Base-by-base conservation (phyloP, 2,329 filamentous ascomycete species). In the Fusarium stilboides region DNA sequence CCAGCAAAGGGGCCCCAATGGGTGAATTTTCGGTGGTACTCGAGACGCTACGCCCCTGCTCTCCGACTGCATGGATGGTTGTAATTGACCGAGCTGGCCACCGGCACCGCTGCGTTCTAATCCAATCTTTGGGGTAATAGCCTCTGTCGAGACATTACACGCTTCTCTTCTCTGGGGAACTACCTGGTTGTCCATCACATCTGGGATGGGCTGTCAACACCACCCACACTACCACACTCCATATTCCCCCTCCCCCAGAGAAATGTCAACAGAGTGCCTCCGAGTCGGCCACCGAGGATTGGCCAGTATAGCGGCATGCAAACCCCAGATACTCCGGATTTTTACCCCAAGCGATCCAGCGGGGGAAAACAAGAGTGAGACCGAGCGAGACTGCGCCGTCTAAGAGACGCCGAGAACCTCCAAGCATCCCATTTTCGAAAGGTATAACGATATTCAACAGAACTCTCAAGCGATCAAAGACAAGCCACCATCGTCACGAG, bases 1-100 rank as follows among this genome's bases (percentile, higher is more conserved):
- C 55, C 40, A 55, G 56, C 10, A 39, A 57, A 44, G 40, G 56
- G 51, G 39, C 62, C 65, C 70, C 62, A 70, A 77, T 76, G 75
- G 76, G 74, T 64, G 68, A 70, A 76, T 75, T 73, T 76, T 78
- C 77, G 77, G 77, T 76, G 71, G 71, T 78, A 78, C 74, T 78
- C 71, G 60, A 67, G 59, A 60, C 76, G 72, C 75, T 75, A 76
- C 68, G 59, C 65, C 68, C 67, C 62, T 53, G 56, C 61, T 49
- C 59, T 55, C 57, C 58, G 47, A 58, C 61, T 71, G 67, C 71
- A 73, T 65, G 68, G 65, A 55, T 74, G 65, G 65, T 69, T 68
- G 72, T 74, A 74, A 74, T 74, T 74, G 72, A 74, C 72, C 72
- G 72, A 74, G 72, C 54, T 68, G 65, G 50, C 33, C 65, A 57